Conservation (phyloP, 176 grass and related monocot species). For the Coix lacrymajobi region DNA sequence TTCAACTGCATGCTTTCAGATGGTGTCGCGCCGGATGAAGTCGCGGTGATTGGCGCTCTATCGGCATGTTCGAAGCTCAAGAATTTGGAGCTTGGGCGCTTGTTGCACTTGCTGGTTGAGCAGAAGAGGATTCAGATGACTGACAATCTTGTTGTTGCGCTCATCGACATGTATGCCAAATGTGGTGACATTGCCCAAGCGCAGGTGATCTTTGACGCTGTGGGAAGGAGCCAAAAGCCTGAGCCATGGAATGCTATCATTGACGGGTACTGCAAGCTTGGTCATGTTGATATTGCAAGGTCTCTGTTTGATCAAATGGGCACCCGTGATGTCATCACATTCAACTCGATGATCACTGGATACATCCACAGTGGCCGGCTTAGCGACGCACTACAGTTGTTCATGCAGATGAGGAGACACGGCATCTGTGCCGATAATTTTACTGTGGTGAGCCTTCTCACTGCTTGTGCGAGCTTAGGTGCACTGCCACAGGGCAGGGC, state of each 20-base stretch:
- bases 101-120: constrained; percentile 38
- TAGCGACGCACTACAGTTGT: constrained; percentile 49
- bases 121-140: constrained; percentile 34
- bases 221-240: constrained; percentile 24
- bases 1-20: constrained; percentile 59
- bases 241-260: constrained; percentile 78
- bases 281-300: constrained; percentile 37
- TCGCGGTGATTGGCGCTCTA: constrained; percentile 36
- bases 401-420: constrained; percentile 35
- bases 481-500: constrained; percentile 53
- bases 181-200: constrained; percentile 50
- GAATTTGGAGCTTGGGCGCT: constrained; percentile 47
- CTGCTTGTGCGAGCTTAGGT: constrained; percentile 70
- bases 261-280: constrained; percentile 57
- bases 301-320: constrained; percentile 62
- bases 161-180: constrained; percentile 76
- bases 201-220: constrained; percentile 42
- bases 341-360: constrained; percentile 71
- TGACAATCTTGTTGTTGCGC: constrained; percentile 44
- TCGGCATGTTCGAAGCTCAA: constrained; percentile 45
- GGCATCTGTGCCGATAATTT: constrained; percentile 42
- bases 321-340: constrained; percentile 47
- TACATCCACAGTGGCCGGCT: constrained; percentile 59
- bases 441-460: constrained; percentile 63
- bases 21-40: constrained; percentile 37